A percentile compares a stretch with the other conserved stretches of the same genome.
phyloP scores from a whole-genome alignment of 2,329 filamentous ascomycete species.

The Neofusicoccum umdonicola region DNA sequence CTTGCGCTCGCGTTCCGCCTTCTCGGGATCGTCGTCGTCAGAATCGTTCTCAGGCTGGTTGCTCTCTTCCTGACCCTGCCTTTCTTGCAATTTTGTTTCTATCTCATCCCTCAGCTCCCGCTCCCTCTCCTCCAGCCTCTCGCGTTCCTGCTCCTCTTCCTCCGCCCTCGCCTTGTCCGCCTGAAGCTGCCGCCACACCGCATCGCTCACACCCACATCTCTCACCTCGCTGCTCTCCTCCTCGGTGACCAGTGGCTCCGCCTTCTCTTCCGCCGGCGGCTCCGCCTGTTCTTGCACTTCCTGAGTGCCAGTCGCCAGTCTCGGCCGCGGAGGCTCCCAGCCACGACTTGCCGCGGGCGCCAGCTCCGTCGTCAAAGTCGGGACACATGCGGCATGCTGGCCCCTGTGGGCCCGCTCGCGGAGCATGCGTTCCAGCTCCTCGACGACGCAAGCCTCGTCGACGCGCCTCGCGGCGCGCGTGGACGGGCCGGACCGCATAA shows the following conservation, averaged over 20 bases:
- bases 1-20: conserved; percentile 22
- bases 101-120: conserved; percentile 13
- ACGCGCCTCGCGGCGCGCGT: conserved; percentile 25
- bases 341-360: not conserved
- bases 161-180: conserved; percentile 7
- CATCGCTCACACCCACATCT: conserved; percentile 8
- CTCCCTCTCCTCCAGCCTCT: conserved; percentile 13
- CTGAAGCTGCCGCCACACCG: conserved; percentile 2
- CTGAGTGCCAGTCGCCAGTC: not conserved
- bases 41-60: not conserved
- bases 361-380: too few relatives aligned
- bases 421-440: conserved; percentile 31
- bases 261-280: not conserved
- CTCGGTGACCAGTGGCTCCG: not conserved
- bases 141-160: conserved; percentile 1
- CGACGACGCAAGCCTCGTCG: conserved; percentile 26
- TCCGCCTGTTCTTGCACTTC: not conserved
- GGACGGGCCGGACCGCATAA: conserved; percentile 26
- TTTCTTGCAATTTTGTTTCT: not conserved
- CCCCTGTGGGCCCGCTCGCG: conserved; percentile 30
- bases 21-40: not conserved
- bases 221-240: not conserved
- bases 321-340: too few relatives aligned
- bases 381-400: not conserved
- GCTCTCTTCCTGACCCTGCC: not conserved